phyloP scores from a whole-genome alignment of 305 asterid species.

The Andrographis paniculata region DNA sequence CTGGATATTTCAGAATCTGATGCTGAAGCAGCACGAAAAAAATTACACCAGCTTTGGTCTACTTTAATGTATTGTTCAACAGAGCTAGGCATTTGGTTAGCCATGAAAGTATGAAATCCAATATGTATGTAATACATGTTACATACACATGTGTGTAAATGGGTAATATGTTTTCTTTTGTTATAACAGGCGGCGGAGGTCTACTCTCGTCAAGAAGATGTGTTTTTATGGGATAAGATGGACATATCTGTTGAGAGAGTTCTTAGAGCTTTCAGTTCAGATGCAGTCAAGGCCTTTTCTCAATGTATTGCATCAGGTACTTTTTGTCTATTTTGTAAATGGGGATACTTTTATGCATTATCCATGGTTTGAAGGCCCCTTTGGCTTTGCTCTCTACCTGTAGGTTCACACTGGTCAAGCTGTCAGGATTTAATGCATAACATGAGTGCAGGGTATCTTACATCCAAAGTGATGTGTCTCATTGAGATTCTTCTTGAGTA shows the following conservation, averaged over 20 bases:
- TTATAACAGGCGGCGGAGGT: constrained; percentile 65
- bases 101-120: constrained; percentile 48
- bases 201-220: constrained; percentile 29
- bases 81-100: constrained; percentile 70
- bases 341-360: background rate
- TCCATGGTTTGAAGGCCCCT: constrained; percentile 6
- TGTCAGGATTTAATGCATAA: constrained; percentile 24
- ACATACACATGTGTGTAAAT: background rate
- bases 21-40: constrained; percentile 33
- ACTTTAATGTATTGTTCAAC: constrained; percentile 45
- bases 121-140: constrained; percentile 1
- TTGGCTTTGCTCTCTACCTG: constrained; percentile 13
- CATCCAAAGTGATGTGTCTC: constrained; percentile 57
- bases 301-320: constrained; percentile 44
- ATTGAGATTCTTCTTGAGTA: constrained; percentile 61
- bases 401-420: constrained; percentile 35
- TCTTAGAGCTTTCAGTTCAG: constrained; percentile 40
- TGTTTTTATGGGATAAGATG: constrained; percentile 36
- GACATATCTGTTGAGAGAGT: constrained; percentile 36
- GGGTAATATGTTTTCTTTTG: constrained; percentile 14
- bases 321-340: constrained; percentile 6
- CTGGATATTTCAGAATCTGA: constrained; percentile 23
- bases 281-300: constrained; percentile 40
- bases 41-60: constrained; percentile 27
- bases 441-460: constrained; percentile 43